A percentile compares a stretch with the other conserved stretches of the same genome.
phyloP scores from a whole-genome alignment of 2,329 filamentous ascomycete species.

The Neopestalotiopsis clavispora region DNA sequence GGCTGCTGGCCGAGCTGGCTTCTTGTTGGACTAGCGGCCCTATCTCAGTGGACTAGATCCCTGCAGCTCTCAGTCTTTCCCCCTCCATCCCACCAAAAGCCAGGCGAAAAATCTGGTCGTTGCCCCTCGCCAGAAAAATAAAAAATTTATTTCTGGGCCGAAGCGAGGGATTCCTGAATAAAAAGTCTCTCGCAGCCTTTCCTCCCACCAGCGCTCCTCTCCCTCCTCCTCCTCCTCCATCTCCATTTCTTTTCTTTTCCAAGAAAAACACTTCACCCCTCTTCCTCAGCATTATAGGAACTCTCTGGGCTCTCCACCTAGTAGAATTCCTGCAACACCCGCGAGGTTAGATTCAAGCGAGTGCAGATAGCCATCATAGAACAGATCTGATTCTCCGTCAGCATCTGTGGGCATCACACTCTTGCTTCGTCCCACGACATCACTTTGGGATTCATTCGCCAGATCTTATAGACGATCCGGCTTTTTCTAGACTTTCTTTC shows the following conservation, averaged over 20 bases:
- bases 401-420: constrained; percentile 18
- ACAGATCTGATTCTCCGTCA: constrained; percentile 19
- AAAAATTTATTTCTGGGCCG: constrained; percentile 18
- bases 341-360: constrained; percentile 13
- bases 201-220: neutral
- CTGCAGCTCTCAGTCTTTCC: constrained; percentile 1
- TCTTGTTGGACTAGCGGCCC: neutral
- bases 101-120: constrained; percentile 16
- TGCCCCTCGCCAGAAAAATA: constrained; percentile 17
- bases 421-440: neutral
- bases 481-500: constrained; percentile 11
- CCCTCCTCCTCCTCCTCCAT: constrained; percentile 10
- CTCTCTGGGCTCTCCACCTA: constrained; percentile 18
- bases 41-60: constrained; percentile 10
- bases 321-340: constrained; percentile 13
- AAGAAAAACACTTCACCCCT: constrained; percentile 2
- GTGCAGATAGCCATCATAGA: constrained; percentile 17
- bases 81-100: constrained; percentile 16
- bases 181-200: constrained; percentile 17
- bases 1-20: neutral
- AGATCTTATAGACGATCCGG: constrained; percentile 16
- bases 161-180: constrained; percentile 13
- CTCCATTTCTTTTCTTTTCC: constrained; percentile 13
- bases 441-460: neutral
- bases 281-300: constrained; percentile 16